phyloP scores from a whole-genome alignment of 192 early-diverging fungal species.

The Coemansia sp. region DNA sequence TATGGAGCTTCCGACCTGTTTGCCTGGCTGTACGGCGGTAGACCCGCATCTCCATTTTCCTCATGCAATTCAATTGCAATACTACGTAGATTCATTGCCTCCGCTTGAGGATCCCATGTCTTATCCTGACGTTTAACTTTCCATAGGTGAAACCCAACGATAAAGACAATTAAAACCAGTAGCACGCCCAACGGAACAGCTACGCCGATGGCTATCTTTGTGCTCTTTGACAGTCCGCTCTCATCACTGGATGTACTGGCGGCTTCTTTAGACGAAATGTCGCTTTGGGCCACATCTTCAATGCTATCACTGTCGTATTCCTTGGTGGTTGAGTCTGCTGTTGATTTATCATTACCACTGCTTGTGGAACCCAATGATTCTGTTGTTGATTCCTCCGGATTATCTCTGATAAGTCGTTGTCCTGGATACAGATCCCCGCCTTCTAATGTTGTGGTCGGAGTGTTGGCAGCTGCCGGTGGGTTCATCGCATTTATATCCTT shows the following conservation, averaged over 20 bases:
- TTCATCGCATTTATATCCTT: background rate
- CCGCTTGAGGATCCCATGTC: conserved; percentile 6
- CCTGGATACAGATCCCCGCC: background rate
- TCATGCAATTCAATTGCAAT: background rate
- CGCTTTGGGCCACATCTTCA: background rate
- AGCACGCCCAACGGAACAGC: background rate
- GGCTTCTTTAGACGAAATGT: background rate
- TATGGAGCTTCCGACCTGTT: background rate
- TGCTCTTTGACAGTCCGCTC: background rate
- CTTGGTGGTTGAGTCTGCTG: no score
- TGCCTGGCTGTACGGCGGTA: background rate
- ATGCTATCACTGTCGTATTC: background rate
- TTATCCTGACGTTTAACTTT: background rate
- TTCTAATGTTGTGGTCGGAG: background rate
- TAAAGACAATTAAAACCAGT: background rate
- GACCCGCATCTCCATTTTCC: background rate
- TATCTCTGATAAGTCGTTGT: background rate
- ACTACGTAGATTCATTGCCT: background rate
- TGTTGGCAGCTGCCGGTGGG: background rate
- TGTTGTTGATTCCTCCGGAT: background rate
- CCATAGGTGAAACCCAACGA: conserved; percentile 4
- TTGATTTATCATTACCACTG: no score
- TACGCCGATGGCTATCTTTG: conserved; percentile 8
- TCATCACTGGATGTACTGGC: background rate
- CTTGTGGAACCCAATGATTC: background rate